Evolutionary conservation across 331 rosid species (phyloP).

Genomic region (Quercus tomentella): DNA sequence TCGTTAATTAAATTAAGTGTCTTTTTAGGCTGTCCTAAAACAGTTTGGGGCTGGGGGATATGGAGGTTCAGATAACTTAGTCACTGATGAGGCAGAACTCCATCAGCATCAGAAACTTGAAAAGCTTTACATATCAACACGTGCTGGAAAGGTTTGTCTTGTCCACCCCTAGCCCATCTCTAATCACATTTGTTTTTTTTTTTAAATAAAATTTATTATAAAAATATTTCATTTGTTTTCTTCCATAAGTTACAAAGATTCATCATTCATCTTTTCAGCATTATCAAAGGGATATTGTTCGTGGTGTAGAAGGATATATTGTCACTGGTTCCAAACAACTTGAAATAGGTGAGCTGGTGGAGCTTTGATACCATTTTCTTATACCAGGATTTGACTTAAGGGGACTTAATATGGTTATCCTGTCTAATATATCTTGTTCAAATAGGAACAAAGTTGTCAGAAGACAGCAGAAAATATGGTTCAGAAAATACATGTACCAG

Average conservation of each 20-base stretch:
- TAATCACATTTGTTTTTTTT: conserved; percentile 5
- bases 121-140: conserved; percentile 93
- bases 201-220: too few relatives aligned
- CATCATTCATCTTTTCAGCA: conserved; percentile 49
- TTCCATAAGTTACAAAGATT: conserved; percentile 7
- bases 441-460: conserved; percentile 91
- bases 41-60: conserved; percentile 97
- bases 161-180: conserved; percentile 17
- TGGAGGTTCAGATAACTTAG: conserved; percentile 86
- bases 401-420: conserved; percentile 5
- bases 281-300: conserved; percentile 96
- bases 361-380: background rate
- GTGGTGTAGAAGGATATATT: conserved; percentile 93
- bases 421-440: conserved; percentile 26
- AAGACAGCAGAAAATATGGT: conserved; percentile 96
- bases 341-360: conserved; percentile 68
- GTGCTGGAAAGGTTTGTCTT: conserved; percentile 84
- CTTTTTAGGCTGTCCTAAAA: conserved; percentile 83
- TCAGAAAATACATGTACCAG: conserved; percentile 89
- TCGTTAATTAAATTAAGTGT: conserved; percentile 14
- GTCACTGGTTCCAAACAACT: conserved; percentile 96
- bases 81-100: conserved; percentile 79
- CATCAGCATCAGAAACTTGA: conserved; percentile 92
- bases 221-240: background rate
- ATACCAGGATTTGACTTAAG: background rate